A percentile compares a stretch with the other conserved stretches of the same genome.
phyloP scores from a whole-genome alignment of 306 rosid species.

The Datisca glomerata region DNA sequence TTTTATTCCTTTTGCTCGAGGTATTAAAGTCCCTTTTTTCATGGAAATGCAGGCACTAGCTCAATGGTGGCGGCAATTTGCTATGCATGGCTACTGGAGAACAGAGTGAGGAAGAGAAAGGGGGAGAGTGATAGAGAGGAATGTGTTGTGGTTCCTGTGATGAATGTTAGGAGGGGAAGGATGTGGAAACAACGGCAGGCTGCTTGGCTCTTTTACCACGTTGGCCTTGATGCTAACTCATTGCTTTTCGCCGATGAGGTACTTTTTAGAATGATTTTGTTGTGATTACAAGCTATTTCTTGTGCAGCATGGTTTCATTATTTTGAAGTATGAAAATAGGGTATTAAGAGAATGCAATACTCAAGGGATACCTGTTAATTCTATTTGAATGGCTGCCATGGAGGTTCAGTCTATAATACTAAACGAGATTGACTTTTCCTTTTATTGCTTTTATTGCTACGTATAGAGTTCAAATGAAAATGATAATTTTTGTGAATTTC shows the following conservation, averaged over 20 bases:
- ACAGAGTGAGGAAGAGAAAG: constrained; percentile 28
- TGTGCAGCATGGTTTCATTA: too few relatives aligned
- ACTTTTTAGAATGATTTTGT: too few relatives aligned
- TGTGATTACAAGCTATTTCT: too few relatives aligned
- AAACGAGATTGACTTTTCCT: too few relatives aligned
- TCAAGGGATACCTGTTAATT: too few relatives aligned
- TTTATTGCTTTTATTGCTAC: too few relatives aligned
- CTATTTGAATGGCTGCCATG: too few relatives aligned
- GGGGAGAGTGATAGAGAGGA: constrained; percentile 17
- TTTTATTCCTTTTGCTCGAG: not conserved
- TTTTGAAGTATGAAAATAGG: not conserved
- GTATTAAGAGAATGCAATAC: not conserved
- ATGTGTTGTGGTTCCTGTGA: constrained; percentile 49
- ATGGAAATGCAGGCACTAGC: constrained; percentile 47
- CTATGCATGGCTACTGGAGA: constrained; percentile 58
- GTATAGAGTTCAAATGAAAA: too few relatives aligned
- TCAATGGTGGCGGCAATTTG: constrained; percentile 84
- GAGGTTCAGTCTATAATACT: too few relatives aligned
- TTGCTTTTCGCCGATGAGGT: constrained; percentile 75
- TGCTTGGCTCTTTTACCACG: constrained; percentile 79
- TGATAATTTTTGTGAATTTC: too few relatives aligned
- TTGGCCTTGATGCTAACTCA: constrained; percentile 53
- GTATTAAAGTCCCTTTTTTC: not conserved
- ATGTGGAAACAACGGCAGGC: constrained; percentile 75
- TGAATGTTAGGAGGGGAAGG: constrained; percentile 43